Evolutionary conservation across 2,329 filamentous ascomycete genomes (phyloP).

Genomic region (Chrysoporthe puriensis): DNA sequence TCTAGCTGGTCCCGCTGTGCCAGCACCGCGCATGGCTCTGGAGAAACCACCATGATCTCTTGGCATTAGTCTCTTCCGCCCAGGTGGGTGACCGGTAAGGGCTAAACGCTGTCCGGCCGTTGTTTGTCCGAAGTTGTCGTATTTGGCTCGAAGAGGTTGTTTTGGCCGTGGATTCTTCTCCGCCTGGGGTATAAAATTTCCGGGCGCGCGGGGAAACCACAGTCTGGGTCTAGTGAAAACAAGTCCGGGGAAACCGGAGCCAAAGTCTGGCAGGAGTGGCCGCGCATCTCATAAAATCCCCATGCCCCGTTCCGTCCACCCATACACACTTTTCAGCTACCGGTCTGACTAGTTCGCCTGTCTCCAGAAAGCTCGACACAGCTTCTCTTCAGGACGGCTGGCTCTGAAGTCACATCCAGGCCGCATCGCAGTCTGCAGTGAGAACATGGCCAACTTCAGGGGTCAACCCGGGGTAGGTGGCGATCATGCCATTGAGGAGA

Average conservation of each 20-base stretch:
- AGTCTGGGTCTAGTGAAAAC: not conserved
- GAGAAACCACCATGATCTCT: too few species aligned
- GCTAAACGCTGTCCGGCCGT: not conserved
- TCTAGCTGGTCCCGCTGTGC: too few species aligned
- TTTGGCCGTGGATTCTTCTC: not conserved
- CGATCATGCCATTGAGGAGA: not conserved
- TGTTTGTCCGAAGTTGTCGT: not conserved
- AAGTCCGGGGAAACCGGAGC: conserved; percentile 8
- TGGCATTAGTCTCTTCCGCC: too few species aligned
- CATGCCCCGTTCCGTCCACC: too few species aligned
- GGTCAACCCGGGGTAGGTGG: not conserved
- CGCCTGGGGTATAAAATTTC: not conserved
- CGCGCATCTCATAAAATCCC: not conserved
- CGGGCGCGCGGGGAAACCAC: not conserved
- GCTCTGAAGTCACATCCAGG: not conserved
- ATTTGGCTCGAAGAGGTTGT: not conserved
- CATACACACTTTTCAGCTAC: too few species aligned
- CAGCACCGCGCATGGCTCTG: too few species aligned
- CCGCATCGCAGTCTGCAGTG: not conserved
- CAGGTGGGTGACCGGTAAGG: too few species aligned
- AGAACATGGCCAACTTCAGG: not conserved
- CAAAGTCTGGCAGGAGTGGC: not conserved
- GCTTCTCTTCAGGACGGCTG: not conserved
- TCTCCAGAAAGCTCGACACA: not conserved
- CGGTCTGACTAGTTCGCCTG: not conserved